phyloP scores from a whole-genome alignment of 495 filamentous ascomycete genomes.

The Aspergillus taichungensis region DNA sequence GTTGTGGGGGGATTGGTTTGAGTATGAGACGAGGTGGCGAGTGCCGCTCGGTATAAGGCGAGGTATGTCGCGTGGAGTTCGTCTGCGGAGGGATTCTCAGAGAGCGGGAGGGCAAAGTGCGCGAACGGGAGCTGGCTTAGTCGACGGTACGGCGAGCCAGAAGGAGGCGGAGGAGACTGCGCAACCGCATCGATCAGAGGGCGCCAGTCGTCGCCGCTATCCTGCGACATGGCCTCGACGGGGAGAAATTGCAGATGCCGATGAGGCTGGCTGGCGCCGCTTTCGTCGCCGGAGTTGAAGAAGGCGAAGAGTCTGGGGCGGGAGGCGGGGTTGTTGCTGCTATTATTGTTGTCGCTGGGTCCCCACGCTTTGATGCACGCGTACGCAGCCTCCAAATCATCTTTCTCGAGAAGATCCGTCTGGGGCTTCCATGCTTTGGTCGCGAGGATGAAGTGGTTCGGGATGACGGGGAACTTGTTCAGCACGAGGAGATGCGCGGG shows the following conservation, averaged over 20 bases:
- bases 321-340: slow-evolving; percentile 3
- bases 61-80: slow-evolving; percentile 40
- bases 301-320: slow-evolving; percentile 57
- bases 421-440: slow-evolving; percentile 59
- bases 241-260: slow-evolving; percentile 73
- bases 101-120: slow-evolving; percentile 40
- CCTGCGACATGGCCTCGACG: slow-evolving; percentile 55
- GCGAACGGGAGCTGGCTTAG: slow-evolving; percentile 39
- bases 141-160: slow-evolving; percentile 15
- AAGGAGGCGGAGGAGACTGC: slow-evolving; percentile 10
- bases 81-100: slow-evolving; percentile 27
- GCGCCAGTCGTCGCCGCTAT: slow-evolving; percentile 31
- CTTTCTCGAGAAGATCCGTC: slow-evolving; percentile 55
- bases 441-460: slow-evolving; percentile 70
- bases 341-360: too few relatives aligned
- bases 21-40: slow-evolving; percentile 19
- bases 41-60: slow-evolving; percentile 47
- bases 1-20: background rate
- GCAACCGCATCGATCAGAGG: slow-evolving; percentile 46
- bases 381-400: slow-evolving; percentile 58
- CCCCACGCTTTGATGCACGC: slow-evolving; percentile 57
- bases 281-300: slow-evolving; percentile 71
- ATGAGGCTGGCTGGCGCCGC: slow-evolving; percentile 74
- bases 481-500: slow-evolving; percentile 60
- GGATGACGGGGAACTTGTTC: slow-evolving; percentile 77